Percentiles rank a stretch among this genome's conserved stretches.
Conservation (phyloP, 2,329 filamentous ascomycete species). For the Cadophora sp. region DNA sequence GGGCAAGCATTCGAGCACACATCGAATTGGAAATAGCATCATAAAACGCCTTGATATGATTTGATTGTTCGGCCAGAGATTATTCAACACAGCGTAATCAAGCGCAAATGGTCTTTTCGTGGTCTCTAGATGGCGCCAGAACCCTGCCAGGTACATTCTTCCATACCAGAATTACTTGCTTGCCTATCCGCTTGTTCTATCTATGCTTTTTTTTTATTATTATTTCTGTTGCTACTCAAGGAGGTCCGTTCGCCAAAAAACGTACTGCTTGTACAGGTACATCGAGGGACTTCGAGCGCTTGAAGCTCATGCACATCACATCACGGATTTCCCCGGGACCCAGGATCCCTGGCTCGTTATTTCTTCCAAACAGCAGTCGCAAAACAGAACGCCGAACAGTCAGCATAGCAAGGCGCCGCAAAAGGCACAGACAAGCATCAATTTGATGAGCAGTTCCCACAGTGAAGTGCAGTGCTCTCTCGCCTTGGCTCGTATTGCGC, state of each 20-base stretch:
- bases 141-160: slow-evolving; percentile 6
- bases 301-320: slow-evolving; percentile 7
- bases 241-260: slow-evolving; percentile 19
- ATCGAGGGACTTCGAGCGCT: slow-evolving; percentile 17
- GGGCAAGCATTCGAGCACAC: slow-evolving; percentile 1
- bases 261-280: slow-evolving; percentile 17
- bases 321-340: slow-evolving; percentile 5
- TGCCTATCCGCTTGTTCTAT: not conserved
- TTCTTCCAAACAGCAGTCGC: slow-evolving; percentile 15
- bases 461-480: not conserved
- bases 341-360: slow-evolving; percentile 7
- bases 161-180: not conserved
- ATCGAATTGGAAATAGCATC: slow-evolving; percentile 19
- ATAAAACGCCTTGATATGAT: slow-evolving; percentile 21
- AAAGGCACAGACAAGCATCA: not conserved
- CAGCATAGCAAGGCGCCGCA: slow-evolving; percentile 5
- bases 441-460: not conserved
- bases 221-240: slow-evolving; percentile 1
- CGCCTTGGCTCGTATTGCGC: slow-evolving; percentile 11
- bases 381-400: slow-evolving; percentile 9
- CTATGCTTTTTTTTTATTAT: not conserved
- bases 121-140: slow-evolving; percentile 1
- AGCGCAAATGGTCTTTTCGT: not conserved
- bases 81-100: slow-evolving; percentile 22
- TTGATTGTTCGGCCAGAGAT: slow-evolving; percentile 1